A percentile compares a stretch with the other conserved stretches of the same genome.
Conservation (phyloP, 2,329 filamentous ascomycete genomes). For the Dactylonectria estremocensis region DNA sequence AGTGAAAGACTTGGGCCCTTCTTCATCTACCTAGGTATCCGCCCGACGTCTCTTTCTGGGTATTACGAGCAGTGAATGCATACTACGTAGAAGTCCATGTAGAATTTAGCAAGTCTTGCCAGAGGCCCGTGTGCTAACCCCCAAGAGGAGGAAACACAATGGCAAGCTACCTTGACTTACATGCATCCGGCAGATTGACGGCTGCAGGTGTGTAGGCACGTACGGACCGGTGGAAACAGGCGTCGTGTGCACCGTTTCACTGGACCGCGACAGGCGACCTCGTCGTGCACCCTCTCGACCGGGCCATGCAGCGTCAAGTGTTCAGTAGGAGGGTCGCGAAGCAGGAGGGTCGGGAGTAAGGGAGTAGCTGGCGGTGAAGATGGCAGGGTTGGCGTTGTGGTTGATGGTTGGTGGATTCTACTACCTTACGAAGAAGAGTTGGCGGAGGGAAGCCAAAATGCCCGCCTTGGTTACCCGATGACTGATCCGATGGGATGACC, state of each 20-base stretch:
- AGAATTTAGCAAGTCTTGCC: not conserved
- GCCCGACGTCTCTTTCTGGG: slow-evolving; percentile 4
- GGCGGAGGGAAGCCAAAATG: slow-evolving; percentile 11
- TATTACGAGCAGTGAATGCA: not conserved
- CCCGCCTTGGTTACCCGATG: not conserved
- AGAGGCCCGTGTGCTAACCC: slow-evolving; percentile 22
- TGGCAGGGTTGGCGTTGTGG: not conserved
- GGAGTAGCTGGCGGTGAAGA: slow-evolving; percentile 3
- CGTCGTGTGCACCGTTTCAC: slow-evolving; percentile 16
- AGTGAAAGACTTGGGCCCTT: not conserved
- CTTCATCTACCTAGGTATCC: not conserved
- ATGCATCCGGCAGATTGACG: slow-evolving; percentile 31
- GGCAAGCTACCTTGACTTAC: slow-evolving; percentile 20
- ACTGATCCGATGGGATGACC: not conserved
- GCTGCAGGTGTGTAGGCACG: slow-evolving; percentile 23
- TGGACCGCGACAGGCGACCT: slow-evolving; percentile 26
- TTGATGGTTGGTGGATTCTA: slow-evolving; percentile 2
- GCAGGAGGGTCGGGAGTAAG: slow-evolving; percentile 12
- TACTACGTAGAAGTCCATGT: slow-evolving; percentile 5
- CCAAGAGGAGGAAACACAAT: slow-evolving; percentile 11
- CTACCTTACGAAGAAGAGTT: not conserved
- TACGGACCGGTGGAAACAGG: slow-evolving; percentile 20
- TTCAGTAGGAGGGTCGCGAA: slow-evolving; percentile 6
- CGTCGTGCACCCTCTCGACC: slow-evolving; percentile 2
- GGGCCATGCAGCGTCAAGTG: not conserved